Conservation (phyloP, 2,329 filamentous ascomycete species). For the Leptographium galeiforme region DNA sequence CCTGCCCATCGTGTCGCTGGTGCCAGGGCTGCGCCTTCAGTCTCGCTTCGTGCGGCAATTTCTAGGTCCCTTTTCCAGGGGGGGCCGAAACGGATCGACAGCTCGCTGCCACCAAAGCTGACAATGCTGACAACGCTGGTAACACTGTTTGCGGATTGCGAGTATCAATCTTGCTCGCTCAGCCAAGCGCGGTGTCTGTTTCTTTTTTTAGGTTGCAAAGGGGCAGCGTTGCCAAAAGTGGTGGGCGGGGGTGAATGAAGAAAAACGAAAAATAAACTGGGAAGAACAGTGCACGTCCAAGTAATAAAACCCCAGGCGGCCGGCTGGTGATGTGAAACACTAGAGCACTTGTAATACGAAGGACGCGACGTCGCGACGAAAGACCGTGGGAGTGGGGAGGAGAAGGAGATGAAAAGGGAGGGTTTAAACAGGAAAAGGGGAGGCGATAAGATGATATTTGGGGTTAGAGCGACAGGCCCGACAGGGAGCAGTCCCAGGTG, state of each 20-base stretch:
- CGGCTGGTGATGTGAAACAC: constrained; percentile 1
- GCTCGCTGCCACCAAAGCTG: too few relatives aligned
- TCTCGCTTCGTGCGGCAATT: background rate
- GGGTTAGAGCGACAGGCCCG: background rate
- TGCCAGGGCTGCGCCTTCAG: background rate
- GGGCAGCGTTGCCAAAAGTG: constrained; percentile 4
- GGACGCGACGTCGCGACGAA: background rate
- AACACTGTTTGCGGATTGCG: background rate
- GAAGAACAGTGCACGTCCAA: background rate
- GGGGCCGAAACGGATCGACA: background rate
- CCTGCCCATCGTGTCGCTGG: constrained; percentile 59
- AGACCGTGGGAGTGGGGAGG: background rate
- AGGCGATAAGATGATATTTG: constrained; percentile 4
- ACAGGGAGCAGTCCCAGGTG: background rate
- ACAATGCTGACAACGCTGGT: too few relatives aligned
- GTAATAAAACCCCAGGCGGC: background rate
- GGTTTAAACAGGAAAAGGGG: background rate
- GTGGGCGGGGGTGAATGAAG: background rate
- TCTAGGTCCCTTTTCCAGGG: background rate
- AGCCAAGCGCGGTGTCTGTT: constrained; percentile 5
- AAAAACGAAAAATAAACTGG: background rate
- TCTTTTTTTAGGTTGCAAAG: constrained; percentile 12
- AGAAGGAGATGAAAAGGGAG: background rate
- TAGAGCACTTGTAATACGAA: background rate
- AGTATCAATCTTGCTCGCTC: background rate